Base-by-base conservation (phyloP, 352 stramenopile genomes). In the Phytophthora idaei region DNA sequence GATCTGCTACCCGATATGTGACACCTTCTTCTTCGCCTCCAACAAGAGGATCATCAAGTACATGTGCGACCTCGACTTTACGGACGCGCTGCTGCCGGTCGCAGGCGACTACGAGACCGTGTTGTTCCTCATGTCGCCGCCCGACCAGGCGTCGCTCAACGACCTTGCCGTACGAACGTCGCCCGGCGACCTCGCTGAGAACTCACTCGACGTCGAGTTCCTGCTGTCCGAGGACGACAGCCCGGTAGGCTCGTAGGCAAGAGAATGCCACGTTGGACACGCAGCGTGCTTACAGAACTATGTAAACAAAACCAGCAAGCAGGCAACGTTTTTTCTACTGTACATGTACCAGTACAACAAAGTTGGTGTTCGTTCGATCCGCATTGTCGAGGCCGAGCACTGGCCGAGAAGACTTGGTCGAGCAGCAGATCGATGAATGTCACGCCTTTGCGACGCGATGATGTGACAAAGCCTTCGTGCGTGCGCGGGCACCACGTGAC, bases 21-120 rank as follows among this genome's bases (percentile, higher is more conserved):
- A 82, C 61, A 81, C 71, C 27, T 85, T 83, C 61, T 80, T 72
- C 61, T 85, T 83, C 61, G 69, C 71, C 10, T 67, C 70, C 8
- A 75, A 78, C 9, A 63, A 69, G 12, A 63, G 68, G 29, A 61
- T 85, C 34, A 70, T 81, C 60, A 80, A 83, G 62, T 85, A 81
- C 53, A 63, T 66, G 47, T 81, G 74, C 46, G 71, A 83, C 42
- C 60, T 85, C 41, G 71, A 76, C 63, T 81, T 81, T 36, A 67
- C 76, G 9, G 48, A 52, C 39, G 71, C 64, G 48, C 69, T 85
- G 57, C 61, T 79, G 31, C 58, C 61, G 14, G 50, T 82, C 1
- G 59, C 67, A 10, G 74, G 68, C 7, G 60, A 83, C 61, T 71
- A 74, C 64, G 59, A 69, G 41, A 77, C 74, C 6, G 68, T 78